These are phyloP conservation scores for Linderina pennispora DNA, from an alignment of 192 early-diverging fungal genomes.

Conservation along the genomic window DNA sequence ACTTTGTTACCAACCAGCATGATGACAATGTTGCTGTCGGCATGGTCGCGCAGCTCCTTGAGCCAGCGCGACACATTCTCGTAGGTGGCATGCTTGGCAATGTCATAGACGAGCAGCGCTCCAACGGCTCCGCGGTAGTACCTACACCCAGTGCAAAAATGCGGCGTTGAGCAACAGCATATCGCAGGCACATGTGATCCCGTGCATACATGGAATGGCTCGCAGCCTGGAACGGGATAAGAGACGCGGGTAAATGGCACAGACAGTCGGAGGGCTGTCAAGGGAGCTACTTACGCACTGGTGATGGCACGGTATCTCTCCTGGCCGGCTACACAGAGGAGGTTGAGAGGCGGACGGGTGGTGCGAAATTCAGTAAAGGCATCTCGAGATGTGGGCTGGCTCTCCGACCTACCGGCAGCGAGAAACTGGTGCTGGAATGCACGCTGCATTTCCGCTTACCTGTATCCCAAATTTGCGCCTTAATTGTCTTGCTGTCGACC, in stretches of 20 bases:
- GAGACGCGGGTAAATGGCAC: constrained; percentile 7
- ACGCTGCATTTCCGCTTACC: too few relatives aligned
- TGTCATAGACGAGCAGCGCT: constrained; percentile 95
- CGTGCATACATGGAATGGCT: constrained; percentile 1
- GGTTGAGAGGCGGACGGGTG: constrained; percentile 1
- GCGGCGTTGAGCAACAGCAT: neutral
- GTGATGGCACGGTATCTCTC: constrained; percentile 86
- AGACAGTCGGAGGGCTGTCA: neutral
- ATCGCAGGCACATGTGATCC: constrained; percentile 3
- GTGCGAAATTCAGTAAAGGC: neutral
- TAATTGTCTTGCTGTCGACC: constrained; percentile 96
- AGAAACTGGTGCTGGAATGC: too few relatives aligned
- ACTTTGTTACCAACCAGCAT: constrained; percentile 99
- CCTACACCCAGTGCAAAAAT: constrained; percentile 39
- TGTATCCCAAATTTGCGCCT: constrained; percentile 99
- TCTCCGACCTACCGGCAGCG: too few relatives aligned
- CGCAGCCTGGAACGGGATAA: constrained; percentile 3
- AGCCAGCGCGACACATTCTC: constrained; percentile 97
- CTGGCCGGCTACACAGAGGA: constrained; percentile 60
- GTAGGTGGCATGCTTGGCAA: constrained; percentile 92
- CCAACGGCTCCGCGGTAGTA: constrained; percentile 98
- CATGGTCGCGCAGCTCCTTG: constrained; percentile 96
- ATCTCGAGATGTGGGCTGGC: too few relatives aligned
- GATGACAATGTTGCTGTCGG: constrained; percentile 96
- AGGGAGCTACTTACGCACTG: constrained; percentile 61